Percentiles rank a stretch among this genome's conserved stretches.
Evolutionary conservation across 1,139 yeast species (phyloP).

Genomic region (Lizanozyma gosingica): DNA sequence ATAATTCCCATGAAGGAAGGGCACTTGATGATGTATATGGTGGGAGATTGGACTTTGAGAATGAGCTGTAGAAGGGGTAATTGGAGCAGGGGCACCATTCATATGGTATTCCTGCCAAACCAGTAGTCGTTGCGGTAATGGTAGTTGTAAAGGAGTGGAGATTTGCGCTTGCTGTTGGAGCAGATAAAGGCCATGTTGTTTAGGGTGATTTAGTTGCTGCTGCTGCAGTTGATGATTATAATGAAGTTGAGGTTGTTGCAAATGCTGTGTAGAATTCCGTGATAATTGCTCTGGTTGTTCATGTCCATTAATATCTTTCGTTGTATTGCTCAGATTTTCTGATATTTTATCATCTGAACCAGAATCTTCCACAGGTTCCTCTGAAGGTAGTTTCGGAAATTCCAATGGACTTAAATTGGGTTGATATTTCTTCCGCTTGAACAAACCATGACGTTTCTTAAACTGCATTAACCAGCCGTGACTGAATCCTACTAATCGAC

Average conservation of each 20-base stretch:
- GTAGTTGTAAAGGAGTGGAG: neutral
- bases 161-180: neutral
- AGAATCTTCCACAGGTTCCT: neutral
- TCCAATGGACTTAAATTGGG: neutral
- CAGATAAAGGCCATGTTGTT: neutral
- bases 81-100: neutral
- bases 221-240: no score
- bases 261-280: neutral
- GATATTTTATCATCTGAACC: neutral
- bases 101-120: neutral
- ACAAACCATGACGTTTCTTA: slow-evolving; percentile 47
- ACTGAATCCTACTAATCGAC: slow-evolving; percentile 42
- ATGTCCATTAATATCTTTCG: no score
- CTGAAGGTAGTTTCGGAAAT: neutral
- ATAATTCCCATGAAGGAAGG: neutral
- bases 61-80: neutral
- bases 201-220: no score
- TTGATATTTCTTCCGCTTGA: neutral
- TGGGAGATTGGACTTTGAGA: neutral
- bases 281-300: no score
- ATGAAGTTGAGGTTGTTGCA: neutral
- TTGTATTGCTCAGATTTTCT: neutral
- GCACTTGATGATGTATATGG: neutral
- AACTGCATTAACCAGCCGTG: slow-evolving; percentile 58
- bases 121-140: neutral